These are phyloP conservation scores for Daldinia grandis DNA, from an alignment of 495 filamentous ascomycete genomes.

Conservation along the genomic window DNA sequence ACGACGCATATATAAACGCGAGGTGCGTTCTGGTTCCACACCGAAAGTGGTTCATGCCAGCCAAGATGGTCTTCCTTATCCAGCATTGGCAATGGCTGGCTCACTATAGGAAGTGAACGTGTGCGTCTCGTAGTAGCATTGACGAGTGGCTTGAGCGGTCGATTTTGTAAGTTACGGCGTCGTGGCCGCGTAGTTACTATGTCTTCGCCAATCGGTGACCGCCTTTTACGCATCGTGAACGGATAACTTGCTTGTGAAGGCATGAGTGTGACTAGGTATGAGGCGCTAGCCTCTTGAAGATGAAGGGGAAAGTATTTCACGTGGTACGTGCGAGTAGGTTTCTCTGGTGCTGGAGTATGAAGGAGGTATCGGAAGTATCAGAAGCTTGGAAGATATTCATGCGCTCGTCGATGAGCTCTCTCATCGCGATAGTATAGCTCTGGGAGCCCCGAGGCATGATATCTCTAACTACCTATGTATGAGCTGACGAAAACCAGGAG, in stretches of 20 bases:
- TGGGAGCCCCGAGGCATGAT: slow-evolving; percentile 39
- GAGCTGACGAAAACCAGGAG: slow-evolving; percentile 37
- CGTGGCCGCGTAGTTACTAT: slow-evolving; percentile 26
- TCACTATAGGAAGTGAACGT: slow-evolving; percentile 31
- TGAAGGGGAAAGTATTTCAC: slow-evolving; percentile 14
- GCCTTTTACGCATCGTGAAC: slow-evolving; percentile 43
- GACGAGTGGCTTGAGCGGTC: slow-evolving; percentile 30
- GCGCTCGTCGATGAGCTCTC: slow-evolving; percentile 39
- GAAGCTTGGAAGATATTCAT: slow-evolving; percentile 9
- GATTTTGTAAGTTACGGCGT: slow-evolving; percentile 35
- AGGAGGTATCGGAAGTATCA: slow-evolving; percentile 6
- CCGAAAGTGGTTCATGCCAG: slow-evolving; percentile 44
- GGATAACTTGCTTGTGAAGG: slow-evolving; percentile 18
- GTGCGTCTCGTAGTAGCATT: slow-evolving; percentile 36
- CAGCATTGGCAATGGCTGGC: slow-evolving; percentile 37
- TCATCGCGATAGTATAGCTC: slow-evolving; percentile 34
- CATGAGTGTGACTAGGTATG: slow-evolving; percentile 33
- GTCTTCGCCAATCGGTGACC: slow-evolving; percentile 42
- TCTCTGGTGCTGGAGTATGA: not conserved
- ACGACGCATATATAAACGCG: slow-evolving; percentile 48
- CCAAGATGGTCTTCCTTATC: slow-evolving; percentile 38
- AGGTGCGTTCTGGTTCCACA: slow-evolving; percentile 48
- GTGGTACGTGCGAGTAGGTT: slow-evolving; percentile 38
- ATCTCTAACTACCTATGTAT: slow-evolving; percentile 27
- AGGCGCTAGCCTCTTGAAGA: slow-evolving; percentile 42